Base-by-base conservation (phyloP, 768 basidiomycete species). In the Hericium erinaceus region DNA sequence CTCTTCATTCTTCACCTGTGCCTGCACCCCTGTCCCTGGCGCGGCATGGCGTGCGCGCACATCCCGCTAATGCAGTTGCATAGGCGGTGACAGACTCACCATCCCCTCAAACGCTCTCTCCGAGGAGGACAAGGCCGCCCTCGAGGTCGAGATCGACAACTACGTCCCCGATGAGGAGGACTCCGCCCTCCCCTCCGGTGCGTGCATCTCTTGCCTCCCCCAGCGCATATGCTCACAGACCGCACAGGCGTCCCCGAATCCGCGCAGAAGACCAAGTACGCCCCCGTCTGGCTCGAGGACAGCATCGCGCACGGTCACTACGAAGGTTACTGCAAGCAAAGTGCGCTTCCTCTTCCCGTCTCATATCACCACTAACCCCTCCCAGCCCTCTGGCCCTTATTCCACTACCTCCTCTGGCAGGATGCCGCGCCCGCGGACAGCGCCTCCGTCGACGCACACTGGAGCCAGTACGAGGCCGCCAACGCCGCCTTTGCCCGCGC, bases 351-450 rank as follows among this genome's bases (percentile, higher is more conserved):
- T 38, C 44, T 24, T 48, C 48, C 54, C 49, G 40, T 50, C 48
- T 22, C 52, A 28, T 56, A 22, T 22, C 22, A 22, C 22, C 22
- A 33, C 57, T 26, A 22, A 18, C 8, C 20, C 53, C 33, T 9
- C n/a, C 0, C 65, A 95, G 93, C 86, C 40, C 83, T 99, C 48
- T 99, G 95, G 95, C 95, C 95, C 1, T 75, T 98, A 44, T 97
- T 98, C 81, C 97, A 98, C 74, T 98, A 98, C 69, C 83, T 98
- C 57, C 85, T 98, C 56, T 97, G 95, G 89, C 94, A 95, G 70
- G 97, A 98, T 68, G 92, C 94, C 58, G 62, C 62, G 2, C 62
- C 62, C n/a, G 89, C 89, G 9, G 87, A 87, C 26, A 91, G 93
- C 65, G 89, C 90, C 64, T 58, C 57, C 3, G 92, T 92, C 28